Conservation (phyloP, 2,329 filamentous ascomycete species). For the Trichoderma koningiopsis region DNA sequence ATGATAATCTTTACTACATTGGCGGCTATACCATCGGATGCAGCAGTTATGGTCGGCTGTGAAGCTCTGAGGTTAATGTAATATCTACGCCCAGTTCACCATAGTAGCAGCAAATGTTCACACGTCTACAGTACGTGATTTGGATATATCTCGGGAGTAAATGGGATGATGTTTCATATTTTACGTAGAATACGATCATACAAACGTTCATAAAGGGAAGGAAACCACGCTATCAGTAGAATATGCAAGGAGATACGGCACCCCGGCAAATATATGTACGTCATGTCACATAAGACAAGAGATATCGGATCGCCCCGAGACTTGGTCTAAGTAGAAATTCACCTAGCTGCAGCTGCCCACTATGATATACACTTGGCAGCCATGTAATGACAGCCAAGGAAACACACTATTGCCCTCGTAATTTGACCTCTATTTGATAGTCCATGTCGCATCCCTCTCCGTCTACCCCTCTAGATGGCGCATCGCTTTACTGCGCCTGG, state of each 20-base stretch:
- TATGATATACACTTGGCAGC: constrained; percentile 11
- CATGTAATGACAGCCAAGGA: constrained; percentile 1
- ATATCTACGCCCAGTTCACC: background rate
- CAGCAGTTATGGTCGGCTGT: background rate
- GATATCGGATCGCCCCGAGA: constrained; percentile 14
- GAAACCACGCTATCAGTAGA: background rate
- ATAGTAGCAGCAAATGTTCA: background rate
- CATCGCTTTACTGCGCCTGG: constrained; percentile 28
- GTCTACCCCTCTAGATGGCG: background rate
- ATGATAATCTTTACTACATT: background rate
- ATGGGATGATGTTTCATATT: background rate
- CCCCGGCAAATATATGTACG: background rate
- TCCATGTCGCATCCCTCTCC: constrained; percentile 13
- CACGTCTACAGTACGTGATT: too few species aligned
- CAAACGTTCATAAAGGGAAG: background rate
- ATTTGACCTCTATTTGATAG: background rate
- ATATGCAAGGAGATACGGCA: background rate
- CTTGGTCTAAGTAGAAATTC: constrained; percentile 17
- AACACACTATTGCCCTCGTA: background rate
- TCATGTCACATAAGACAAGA: background rate
- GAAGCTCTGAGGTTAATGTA: background rate
- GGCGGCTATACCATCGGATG: background rate
- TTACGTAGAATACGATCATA: background rate
- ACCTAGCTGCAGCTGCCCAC: constrained; percentile 10
- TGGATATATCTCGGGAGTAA: background rate